Evolutionary conservation across 2,329 filamentous ascomycete genomes (phyloP), one percentile per base, ranked within the genome.

Genomic region (Fusarium duplospermum): DNA sequence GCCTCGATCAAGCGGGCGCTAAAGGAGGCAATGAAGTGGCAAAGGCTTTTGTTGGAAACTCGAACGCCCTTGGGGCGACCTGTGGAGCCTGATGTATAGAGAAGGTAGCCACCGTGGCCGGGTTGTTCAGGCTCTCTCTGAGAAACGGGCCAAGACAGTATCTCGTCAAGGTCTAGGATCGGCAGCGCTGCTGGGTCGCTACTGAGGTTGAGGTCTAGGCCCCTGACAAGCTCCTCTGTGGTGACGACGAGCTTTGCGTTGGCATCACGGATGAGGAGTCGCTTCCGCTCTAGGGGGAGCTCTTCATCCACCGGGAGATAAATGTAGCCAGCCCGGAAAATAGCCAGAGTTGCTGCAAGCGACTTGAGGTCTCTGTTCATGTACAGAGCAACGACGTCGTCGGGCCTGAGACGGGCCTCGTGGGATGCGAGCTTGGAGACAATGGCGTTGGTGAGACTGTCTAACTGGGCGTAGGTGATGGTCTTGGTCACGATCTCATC

Each of bases 61-160:
- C 70, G 50, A 2, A 72, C 70, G 2, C 70, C 70, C 13, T 72
- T 72, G 9, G 70, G 70, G 0, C 66, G 70, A 1, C 70, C 70
- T 1, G 70, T 72, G 1, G 70, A 72, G 0, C 70, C 70, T 3
- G 70, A 72, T 0, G 70, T 73, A 6, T 72, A 72, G 11, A 72
- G 70, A 2, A 72, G 70, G 33, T 72, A 72, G 3, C 70, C 70
- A 1, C 70, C 70, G 9, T 35, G 1, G 18, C 33, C 45, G 4
- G 6, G 16, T 33, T 38, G 42, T 24, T 47, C 14, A n/a, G 9
- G 5, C 11, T n/a, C 8, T n/a, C 0, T n/a, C 9, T 35, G 27
- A 22, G 22, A 40, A 20, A 20, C 3, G 1, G 56, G 27, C 61
- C 70, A 66, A 2, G 70, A 16, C 0, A 13, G 1, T 0, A 66